Evolutionary conservation across 2,329 filamentous ascomycete genomes (phyloP).

Genomic region (Aureobasidium sp.): DNA sequence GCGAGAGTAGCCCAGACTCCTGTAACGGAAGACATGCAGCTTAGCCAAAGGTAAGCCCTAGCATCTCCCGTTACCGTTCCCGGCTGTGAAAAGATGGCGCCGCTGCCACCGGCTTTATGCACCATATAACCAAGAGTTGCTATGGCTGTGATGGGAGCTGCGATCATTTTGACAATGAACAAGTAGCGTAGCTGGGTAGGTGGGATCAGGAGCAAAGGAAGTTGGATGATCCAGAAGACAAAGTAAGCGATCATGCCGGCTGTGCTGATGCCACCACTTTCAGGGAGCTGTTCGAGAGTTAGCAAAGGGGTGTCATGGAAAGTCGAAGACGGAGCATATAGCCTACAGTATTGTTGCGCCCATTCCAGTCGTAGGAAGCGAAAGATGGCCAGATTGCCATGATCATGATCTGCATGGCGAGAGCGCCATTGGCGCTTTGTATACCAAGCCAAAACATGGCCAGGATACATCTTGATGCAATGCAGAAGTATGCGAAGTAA

Average conservation of each 20-base stretch:
- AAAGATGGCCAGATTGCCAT: conserved; percentile 48
- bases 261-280: conserved; percentile 47
- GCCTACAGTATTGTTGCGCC: conserved; percentile 6
- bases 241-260: conserved; percentile 52
- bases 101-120: conserved; percentile 25
- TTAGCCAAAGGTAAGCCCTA: conserved; percentile 24
- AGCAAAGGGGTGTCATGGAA: conserved; percentile 30
- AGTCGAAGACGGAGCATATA: background rate
- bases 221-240: conserved; percentile 50
- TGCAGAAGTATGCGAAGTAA: conserved; percentile 49
- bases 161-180: conserved; percentile 40
- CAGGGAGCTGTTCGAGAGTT: conserved; percentile 34
- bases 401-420: conserved; percentile 45
- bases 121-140: conserved; percentile 17
- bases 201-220: conserved; percentile 50
- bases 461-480: conserved; percentile 47
- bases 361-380: conserved; percentile 20
- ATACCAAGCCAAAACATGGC: conserved; percentile 60
- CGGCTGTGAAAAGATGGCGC: conserved; percentile 26
- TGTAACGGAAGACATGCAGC: conserved; percentile 25
- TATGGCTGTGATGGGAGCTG: conserved; percentile 21
- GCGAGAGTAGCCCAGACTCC: conserved; percentile 30
- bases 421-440: conserved; percentile 57
- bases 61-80: conserved; percentile 23
- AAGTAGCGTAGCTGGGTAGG: conserved; percentile 48